Conservation (phyloP, 371 early-diverging fungal species). For the Mucor piriformis region DNA sequence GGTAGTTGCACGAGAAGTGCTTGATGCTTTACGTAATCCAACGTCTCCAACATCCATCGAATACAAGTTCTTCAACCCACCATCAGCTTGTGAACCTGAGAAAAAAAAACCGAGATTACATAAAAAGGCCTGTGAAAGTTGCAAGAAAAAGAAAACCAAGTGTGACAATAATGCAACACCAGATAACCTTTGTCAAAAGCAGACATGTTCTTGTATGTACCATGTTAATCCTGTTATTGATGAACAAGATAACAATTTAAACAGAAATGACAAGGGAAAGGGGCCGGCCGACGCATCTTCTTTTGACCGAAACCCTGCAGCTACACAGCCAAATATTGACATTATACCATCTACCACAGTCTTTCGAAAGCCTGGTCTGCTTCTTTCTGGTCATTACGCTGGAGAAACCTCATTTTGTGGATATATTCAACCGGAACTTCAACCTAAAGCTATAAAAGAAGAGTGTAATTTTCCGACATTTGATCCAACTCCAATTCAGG, state of each 20-base stretch:
- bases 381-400: conserved; percentile 23
- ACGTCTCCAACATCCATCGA: conserved; percentile 15
- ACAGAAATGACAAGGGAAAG: neutral
- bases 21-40: conserved; percentile 15
- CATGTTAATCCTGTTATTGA: conserved; percentile 8
- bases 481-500: neutral
- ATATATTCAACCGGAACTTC: conserved; percentile 1
- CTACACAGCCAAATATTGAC: neutral
- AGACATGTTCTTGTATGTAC: conserved; percentile 18
- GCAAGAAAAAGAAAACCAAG: conserved; percentile 21
- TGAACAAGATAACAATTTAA: conserved; percentile 3
- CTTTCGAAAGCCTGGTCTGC: conserved; percentile 25
- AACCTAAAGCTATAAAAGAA: neutral
- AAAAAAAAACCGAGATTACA: conserved; percentile 3
- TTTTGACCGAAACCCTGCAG: neutral
- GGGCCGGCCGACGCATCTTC: neutral
- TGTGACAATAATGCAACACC: conserved; percentile 22
- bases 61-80: conserved; percentile 11
- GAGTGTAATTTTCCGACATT: conserved; percentile 19
- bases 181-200: conserved; percentile 15
- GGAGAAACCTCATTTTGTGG: conserved; percentile 31
- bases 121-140: conserved; percentile 21
- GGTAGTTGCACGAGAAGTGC: conserved; percentile 6
- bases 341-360: conserved; percentile 20
- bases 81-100: neutral